phyloP scores from a whole-genome alignment of 2,329 filamentous ascomycete genomes.

The Pseudomassariella vexata region DNA sequence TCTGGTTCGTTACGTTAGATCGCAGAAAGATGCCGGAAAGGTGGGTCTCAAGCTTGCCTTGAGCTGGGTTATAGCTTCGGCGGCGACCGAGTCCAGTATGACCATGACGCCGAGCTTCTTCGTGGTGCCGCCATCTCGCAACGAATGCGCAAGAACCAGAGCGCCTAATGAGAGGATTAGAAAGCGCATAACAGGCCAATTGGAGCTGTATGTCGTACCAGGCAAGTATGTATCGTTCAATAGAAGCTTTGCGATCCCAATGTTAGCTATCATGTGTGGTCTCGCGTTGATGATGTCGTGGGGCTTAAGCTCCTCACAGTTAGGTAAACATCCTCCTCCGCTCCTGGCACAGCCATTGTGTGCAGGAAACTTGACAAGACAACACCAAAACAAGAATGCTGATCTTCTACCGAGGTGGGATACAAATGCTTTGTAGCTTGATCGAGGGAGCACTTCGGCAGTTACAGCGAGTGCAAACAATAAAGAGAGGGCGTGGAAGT shows the following conservation, averaged over 20 bases:
- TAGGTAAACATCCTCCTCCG: constrained; percentile 9
- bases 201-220: constrained; percentile 48
- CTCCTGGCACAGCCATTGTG: constrained; percentile 32
- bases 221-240: constrained; percentile 90
- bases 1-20: constrained; percentile 39
- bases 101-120: constrained; percentile 83
- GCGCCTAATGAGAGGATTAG: constrained; percentile 55
- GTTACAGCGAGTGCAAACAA: too few relatives aligned
- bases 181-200: constrained; percentile 8
- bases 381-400: constrained; percentile 12
- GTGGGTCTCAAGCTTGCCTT: constrained; percentile 45
- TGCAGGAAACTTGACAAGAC: constrained; percentile 8
- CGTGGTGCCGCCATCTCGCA: constrained; percentile 81
- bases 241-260: constrained; percentile 61
- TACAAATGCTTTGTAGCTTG: neutral
- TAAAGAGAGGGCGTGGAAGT: too few relatives aligned
- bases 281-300: neutral
- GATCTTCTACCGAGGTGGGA: neutral
- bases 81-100: constrained; percentile 72
- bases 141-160: constrained; percentile 86
- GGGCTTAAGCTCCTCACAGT: constrained; percentile 5
- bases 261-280: constrained; percentile 12
- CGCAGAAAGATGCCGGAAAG: constrained; percentile 2
- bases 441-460: too few relatives aligned
- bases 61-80: constrained; percentile 71